Evolutionary conservation across 148 eudicot species (phyloP).

Genomic region (Diospyros lotus): DNA sequence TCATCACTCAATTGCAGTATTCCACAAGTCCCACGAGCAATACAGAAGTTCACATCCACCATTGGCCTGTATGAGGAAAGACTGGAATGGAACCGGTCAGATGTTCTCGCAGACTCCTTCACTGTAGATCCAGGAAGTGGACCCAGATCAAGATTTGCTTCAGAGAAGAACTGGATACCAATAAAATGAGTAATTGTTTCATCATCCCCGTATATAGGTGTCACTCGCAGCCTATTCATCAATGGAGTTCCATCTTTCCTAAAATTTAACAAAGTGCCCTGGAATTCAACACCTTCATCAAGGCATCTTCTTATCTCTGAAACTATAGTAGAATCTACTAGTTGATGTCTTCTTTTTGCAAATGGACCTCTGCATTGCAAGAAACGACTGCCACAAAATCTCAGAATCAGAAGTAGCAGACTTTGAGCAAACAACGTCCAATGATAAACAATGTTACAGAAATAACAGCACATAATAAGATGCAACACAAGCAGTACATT

Average conservation of each 20-base stretch:
- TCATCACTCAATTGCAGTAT: conserved; percentile 85
- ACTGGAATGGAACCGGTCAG: conserved; percentile 23
- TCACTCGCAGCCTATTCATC: conserved; percentile 64
- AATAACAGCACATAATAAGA: too few relatives aligned
- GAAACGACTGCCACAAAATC: conserved; percentile 61
- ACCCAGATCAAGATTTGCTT: conserved; percentile 66
- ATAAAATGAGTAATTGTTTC: conserved; percentile 71
- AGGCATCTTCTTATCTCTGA: conserved; percentile 82
- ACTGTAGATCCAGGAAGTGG: conserved; percentile 70
- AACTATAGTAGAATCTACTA: conserved; percentile 79
- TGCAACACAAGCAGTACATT: too few relatives aligned
- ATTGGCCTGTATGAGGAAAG: conserved; percentile 22
- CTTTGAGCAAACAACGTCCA: too few relatives aligned
- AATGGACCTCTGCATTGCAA: conserved; percentile 75
- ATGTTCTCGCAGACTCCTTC: conserved; percentile 40
- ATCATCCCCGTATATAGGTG: conserved; percentile 67
- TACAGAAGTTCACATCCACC: background rate
- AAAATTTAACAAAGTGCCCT: conserved; percentile 91
- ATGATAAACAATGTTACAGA: too few relatives aligned
- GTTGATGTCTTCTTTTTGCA: conserved; percentile 79
- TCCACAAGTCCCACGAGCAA: conserved; percentile 28
- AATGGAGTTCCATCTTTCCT: conserved; percentile 82
- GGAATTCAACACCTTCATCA: conserved; percentile 69
- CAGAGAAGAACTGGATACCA: conserved; percentile 71
- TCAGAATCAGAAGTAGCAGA: too few relatives aligned